Conservation (phyloP, 805 yeast genomes). For the Saturnispora zaruensis region DNA sequence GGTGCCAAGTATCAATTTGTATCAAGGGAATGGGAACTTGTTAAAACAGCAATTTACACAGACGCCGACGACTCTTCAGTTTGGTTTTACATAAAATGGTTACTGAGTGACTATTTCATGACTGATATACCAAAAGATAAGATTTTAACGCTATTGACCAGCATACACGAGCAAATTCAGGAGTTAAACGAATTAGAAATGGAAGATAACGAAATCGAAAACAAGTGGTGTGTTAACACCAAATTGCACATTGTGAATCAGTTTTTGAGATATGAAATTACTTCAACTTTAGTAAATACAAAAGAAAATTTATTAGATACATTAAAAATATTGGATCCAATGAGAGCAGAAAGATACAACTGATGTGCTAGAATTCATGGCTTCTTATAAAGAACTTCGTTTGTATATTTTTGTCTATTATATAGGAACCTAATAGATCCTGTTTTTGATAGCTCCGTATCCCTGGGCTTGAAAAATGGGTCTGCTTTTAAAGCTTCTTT, state of each 20-base stretch:
- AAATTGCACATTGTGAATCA: slow-evolving; percentile 38
- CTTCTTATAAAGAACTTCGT: slow-evolving; percentile 21
- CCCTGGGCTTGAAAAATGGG: slow-evolving; percentile 24
- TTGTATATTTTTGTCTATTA: slow-evolving; percentile 20
- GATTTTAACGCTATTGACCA: slow-evolving; percentile 32
- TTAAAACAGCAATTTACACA: slow-evolving; percentile 79
- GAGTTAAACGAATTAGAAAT: slow-evolving; percentile 68
- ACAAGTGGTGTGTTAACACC: slow-evolving; percentile 70
- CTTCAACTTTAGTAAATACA: slow-evolving; percentile 1
- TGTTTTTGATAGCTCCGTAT: slow-evolving; percentile 25
- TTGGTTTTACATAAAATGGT: slow-evolving; percentile 86
- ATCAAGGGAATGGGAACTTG: slow-evolving; percentile 50
- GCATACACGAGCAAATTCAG: slow-evolving; percentile 39
- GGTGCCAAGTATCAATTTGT: slow-evolving; percentile 29
- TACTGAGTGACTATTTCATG: slow-evolving; percentile 40
- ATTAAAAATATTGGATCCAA: slow-evolving; percentile 52
- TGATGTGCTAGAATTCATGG: slow-evolving; percentile 2
- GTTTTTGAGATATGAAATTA: slow-evolving; percentile 14
- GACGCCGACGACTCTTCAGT: slow-evolving; percentile 93
- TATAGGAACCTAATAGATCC: slow-evolving; percentile 29
- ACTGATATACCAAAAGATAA: slow-evolving; percentile 23
- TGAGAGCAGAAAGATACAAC: slow-evolving; percentile 52
- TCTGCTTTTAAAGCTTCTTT: slow-evolving; percentile 16
- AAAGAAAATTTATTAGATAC: slow-evolving; percentile 28
- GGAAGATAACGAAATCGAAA: slow-evolving; percentile 54